Evolutionary conservation across 441 rosid species (phyloP).

Genomic region (Adansonia gregorii): DNA sequence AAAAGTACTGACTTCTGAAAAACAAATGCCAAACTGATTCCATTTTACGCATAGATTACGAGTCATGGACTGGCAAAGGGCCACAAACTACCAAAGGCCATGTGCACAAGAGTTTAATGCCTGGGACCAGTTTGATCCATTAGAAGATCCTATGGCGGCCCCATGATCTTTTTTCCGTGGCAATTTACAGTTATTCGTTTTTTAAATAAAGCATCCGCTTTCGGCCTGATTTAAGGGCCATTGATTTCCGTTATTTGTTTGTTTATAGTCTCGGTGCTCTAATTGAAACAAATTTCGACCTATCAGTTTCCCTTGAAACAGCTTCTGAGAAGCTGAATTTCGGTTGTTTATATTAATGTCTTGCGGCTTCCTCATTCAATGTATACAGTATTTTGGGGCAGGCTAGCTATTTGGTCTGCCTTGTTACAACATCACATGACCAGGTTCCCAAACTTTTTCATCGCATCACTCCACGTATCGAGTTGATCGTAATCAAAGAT

Average conservation of each 20-base stretch:
- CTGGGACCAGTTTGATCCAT: conserved; percentile 50
- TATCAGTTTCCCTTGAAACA: background rate
- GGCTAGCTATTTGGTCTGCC: conserved; percentile 1
- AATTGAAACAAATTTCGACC: background rate
- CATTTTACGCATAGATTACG: conserved; percentile 22
- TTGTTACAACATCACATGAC: background rate
- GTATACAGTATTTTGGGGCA: background rate
- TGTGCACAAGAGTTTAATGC: conserved; percentile 42
- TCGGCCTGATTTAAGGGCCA: conserved; percentile 23
- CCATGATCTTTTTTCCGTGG: conserved; percentile 32
- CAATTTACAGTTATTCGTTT: conserved; percentile 24
- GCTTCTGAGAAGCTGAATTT: background rate
- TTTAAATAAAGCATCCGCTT: conserved; percentile 24
- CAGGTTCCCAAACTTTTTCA: too few relatives aligned
- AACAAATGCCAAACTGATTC: conserved; percentile 14
- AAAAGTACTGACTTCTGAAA: background rate
- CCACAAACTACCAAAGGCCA: conserved; percentile 48
- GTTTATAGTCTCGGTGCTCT: background rate
- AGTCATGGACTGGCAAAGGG: conserved; percentile 52
- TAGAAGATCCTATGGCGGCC: conserved; percentile 37
- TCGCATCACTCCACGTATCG: too few relatives aligned
- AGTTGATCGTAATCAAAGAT: too few relatives aligned
- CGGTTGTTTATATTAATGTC: background rate
- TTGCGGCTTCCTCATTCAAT: conserved; percentile 1
- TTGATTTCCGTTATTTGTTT: conserved; percentile 14